A percentile compares a stretch with the other conserved stretches of the same genome.
These are phyloP conservation scores for Candida hispaniensis DNA, from an alignment of 805 yeast species.

Conservation along the genomic window DNA sequence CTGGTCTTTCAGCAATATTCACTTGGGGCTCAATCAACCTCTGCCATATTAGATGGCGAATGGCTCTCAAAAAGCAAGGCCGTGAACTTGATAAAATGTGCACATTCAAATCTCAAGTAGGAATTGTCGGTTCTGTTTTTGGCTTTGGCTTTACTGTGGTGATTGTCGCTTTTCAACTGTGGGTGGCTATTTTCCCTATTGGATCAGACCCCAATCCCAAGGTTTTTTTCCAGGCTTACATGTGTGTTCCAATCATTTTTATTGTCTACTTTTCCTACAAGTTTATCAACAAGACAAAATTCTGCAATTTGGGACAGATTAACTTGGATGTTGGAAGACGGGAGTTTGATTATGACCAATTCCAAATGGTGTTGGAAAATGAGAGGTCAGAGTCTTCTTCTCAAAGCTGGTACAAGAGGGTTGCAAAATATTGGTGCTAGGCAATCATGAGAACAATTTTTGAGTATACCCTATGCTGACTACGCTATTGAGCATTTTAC, in stretches of 20 bases:
- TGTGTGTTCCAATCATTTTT: conserved; percentile 53
- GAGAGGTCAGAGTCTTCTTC: conserved; percentile 34
- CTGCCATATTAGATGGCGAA: conserved; percentile 52
- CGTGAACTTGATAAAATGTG: conserved; percentile 51
- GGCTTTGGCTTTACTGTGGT: conserved; percentile 46
- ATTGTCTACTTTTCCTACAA: conserved; percentile 49
- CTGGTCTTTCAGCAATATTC: conserved; percentile 51
- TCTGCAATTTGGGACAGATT: conserved; percentile 39
- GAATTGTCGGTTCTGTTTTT: conserved; percentile 49
- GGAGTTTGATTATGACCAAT: conserved; percentile 41
- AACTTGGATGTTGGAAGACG: conserved; percentile 56
- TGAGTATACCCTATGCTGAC: too few relatives aligned
- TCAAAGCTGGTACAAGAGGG: conserved; percentile 40
- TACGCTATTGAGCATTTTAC: too few relatives aligned
- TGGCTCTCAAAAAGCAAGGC: conserved; percentile 50
- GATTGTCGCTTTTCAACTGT: conserved; percentile 59
- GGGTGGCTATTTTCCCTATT: conserved; percentile 65
- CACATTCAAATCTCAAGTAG: conserved; percentile 52
- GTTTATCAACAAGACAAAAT: conserved; percentile 36
- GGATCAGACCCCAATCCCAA: conserved; percentile 40
- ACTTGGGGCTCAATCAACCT: conserved; percentile 54
- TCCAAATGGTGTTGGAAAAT: conserved; percentile 43
- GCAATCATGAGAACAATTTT: too few relatives aligned
- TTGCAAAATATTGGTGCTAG: conserved; percentile 39
- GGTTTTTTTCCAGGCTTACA: conserved; percentile 52